Conservation (phyloP, 78 protist genomes). For the Capsaspora owczarzaki region DNA sequence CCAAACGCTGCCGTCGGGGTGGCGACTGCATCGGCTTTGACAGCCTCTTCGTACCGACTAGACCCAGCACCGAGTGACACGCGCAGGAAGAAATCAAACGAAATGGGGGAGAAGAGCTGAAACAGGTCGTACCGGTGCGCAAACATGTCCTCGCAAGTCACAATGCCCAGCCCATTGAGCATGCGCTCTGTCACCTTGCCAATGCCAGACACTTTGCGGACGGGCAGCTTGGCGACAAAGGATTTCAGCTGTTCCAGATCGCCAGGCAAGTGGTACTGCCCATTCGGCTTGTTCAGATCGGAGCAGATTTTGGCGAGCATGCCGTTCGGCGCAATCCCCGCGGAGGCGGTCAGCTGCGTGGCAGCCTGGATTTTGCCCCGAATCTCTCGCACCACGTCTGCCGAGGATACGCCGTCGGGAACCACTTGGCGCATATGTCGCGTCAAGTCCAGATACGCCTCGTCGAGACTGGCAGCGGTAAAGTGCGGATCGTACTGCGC, state of each 20-base stretch:
- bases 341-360: constrained; percentile 35
- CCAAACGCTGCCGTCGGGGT: too few species aligned
- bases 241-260: not conserved
- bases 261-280: constrained; percentile 12
- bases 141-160: constrained; percentile 5
- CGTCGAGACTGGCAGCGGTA: constrained; percentile 21
- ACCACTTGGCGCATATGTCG: not conserved
- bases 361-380: constrained; percentile 7
- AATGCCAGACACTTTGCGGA: constrained; percentile 57
- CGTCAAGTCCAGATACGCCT: constrained; percentile 48
- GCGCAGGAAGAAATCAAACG: not conserved
- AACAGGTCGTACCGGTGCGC: not conserved
- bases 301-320: constrained; percentile 50
- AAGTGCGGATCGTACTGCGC: constrained; percentile 16
- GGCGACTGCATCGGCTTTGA: too few species aligned
- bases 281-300: constrained; percentile 65
- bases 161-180: constrained; percentile 14
- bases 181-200: constrained; percentile 42
- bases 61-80: constrained; percentile 3
- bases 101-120: not conserved
- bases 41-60: too few species aligned
- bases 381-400: constrained; percentile 14
- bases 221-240: constrained; percentile 20
- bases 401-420: not conserved
- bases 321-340: constrained; percentile 32